Evolutionary conservation across 169 alveolate genomes (phyloP).

Genomic region (Plasmodium knowlesi): DNA sequence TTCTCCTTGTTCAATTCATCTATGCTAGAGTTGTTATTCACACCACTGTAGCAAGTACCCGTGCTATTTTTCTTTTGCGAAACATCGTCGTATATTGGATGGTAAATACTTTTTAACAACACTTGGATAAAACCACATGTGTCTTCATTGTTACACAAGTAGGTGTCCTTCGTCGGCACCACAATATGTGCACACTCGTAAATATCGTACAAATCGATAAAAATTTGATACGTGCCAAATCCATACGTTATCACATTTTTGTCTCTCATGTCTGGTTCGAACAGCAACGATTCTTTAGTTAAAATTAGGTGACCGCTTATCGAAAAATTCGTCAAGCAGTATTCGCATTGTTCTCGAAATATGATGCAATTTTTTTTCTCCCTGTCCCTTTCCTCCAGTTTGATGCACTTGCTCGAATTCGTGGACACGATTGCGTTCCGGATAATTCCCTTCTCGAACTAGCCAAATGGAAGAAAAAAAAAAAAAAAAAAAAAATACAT

Average conservation of each 20-base stretch:
- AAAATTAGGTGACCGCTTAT: slow-evolving; percentile 81
- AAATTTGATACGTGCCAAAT: slow-evolving; percentile 82
- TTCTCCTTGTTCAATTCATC: slow-evolving; percentile 48
- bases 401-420: slow-evolving; percentile 3
- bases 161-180: slow-evolving; percentile 76
- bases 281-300: slow-evolving; percentile 82
- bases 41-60: not conserved
- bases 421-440: slow-evolving; percentile 64
- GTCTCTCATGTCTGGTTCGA: slow-evolving; percentile 87
- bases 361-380: slow-evolving; percentile 76
- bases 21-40: not conserved
- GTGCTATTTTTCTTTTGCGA: slow-evolving; percentile 14
- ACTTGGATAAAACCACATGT: slow-evolving; percentile 74
- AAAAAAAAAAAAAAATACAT: slow-evolving; percentile 20
- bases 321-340: slow-evolving; percentile 79
- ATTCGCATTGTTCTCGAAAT: slow-evolving; percentile 83
- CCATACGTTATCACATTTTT: slow-evolving; percentile 82
- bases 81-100: slow-evolving; percentile 1
- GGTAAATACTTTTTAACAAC: slow-evolving; percentile 64
- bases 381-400: slow-evolving; percentile 47
- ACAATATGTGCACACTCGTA: slow-evolving; percentile 84
- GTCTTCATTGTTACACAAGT: slow-evolving; percentile 61
- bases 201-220: slow-evolving; percentile 80
- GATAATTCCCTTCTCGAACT: slow-evolving; percentile 72
- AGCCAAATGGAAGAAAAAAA: slow-evolving; percentile 9